Base-by-base conservation (phyloP, 2,329 filamentous ascomycete species). In the Fusarium kyushuense region DNA sequence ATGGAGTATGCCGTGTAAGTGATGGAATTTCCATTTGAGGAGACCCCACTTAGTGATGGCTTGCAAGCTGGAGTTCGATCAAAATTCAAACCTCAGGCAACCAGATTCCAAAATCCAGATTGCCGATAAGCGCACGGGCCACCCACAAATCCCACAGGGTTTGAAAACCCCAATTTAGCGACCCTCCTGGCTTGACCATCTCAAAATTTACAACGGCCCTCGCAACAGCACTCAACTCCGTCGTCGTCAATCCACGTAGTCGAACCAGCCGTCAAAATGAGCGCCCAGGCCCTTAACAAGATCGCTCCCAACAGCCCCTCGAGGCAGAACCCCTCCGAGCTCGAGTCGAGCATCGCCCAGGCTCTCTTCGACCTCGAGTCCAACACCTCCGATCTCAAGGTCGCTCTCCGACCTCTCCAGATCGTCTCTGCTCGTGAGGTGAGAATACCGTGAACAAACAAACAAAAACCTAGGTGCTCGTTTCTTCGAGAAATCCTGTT, bases 381-480 rank as follows among this genome's bases (percentile, higher is more conserved):
- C 87, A 97, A 97, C 91, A 97, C 96, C 81, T 88, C 94, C 83
- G 96, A 99, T 86, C 92, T 99, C 86, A 97, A 95, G 92, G 89
- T 89, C 80, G 92, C 94, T 77, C 92, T 99, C 82, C 92, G 96
- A 81, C 96, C 96, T 84, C 91, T 99, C 85, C 96, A 99, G 90
- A 94, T 99, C 85, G 93, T 96, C 83, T 97, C 93, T 86, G 96
- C 96, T 83, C 93, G 94, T 85, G 96, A 99, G 95, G 96, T 99
- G 92, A 94, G 94, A 90, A 82, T 58, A 71, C 73, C 78, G 35
- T 71, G 75, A 77, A 72, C 67, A 68, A 27, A 33, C 14, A 33
- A 32, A 32, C 5, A 33, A 46, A 47, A 53, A 62, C 52, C 33
- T 60, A 48, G 45, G 58, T 64, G 9, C 53, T 60, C 53, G 40